phyloP scores from a whole-genome alignment of 1,284 basidiomycete species.

The Pascua sp. region DNA sequence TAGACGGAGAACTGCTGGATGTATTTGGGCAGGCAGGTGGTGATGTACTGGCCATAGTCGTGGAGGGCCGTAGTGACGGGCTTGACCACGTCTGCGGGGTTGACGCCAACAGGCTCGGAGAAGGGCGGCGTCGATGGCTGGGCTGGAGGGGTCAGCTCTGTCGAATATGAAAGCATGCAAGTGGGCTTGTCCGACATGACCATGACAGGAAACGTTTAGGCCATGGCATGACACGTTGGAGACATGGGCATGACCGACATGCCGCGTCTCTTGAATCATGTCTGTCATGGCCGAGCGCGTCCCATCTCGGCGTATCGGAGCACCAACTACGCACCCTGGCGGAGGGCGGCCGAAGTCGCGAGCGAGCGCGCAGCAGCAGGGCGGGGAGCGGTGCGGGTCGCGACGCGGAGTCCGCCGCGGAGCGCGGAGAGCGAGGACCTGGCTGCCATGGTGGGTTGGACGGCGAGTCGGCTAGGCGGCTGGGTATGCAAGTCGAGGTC shows the following conservation, averaged over 20 bases:
- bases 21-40: conserved; percentile 86
- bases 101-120: conserved; percentile 77
- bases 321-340: conserved; percentile 24
- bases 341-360: conserved; percentile 23
- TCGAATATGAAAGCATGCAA: not conserved
- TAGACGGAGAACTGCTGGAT: conserved; percentile 97
- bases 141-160: conserved; percentile 6
- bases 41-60: conserved; percentile 84
- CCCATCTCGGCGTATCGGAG: not conserved
- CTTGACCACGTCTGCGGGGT: conserved; percentile 69
- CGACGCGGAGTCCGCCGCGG: conserved; percentile 18
- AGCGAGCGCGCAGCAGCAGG: conserved; percentile 25
- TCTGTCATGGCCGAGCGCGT: not conserved
- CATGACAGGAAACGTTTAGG: not conserved
- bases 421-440: conserved; percentile 28
- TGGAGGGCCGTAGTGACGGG: conserved; percentile 72
- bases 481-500: not conserved
- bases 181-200: not conserved
- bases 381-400: conserved; percentile 6
- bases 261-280: not conserved
- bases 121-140: conserved; percentile 66
- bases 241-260: not conserved
- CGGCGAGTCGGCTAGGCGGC: conserved; percentile 2
- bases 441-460: conserved; percentile 30
- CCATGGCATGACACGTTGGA: not conserved